These are phyloP conservation scores for Boletus pseudo-olivaceus DNA, from an alignment of 768 basidiomycete species.

Conservation along the genomic window DNA sequence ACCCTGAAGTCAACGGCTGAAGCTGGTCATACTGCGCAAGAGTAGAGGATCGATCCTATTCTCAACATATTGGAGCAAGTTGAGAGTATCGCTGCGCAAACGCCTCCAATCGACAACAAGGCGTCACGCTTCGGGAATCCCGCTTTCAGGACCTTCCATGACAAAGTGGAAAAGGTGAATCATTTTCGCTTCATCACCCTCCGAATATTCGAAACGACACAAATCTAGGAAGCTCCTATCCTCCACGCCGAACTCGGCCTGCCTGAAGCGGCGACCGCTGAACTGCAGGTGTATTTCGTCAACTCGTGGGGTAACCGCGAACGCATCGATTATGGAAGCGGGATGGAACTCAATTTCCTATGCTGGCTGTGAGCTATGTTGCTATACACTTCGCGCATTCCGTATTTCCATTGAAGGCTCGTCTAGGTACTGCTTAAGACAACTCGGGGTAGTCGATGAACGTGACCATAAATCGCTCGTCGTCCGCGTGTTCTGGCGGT, in stretches of 20 bases:
- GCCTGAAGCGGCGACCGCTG: conserved; percentile 54
- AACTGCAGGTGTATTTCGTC: conserved; percentile 76
- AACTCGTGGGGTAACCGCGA: conserved; percentile 91
- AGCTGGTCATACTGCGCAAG: conserved; percentile 9
- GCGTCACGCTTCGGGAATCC: conserved; percentile 96
- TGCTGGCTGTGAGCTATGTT: conserved; percentile 81
- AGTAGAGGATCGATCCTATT: conserved; percentile 61
- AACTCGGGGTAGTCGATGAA: conserved; percentile 57
- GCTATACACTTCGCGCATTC: not conserved
- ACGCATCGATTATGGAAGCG: conserved; percentile 98
- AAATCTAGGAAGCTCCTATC: conserved; percentile 44
- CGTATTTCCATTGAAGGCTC: not conserved
- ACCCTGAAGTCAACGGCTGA: not conserved
- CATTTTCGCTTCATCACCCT: not conserved
- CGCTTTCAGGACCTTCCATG: conserved; percentile 90
- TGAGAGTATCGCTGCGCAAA: conserved; percentile 59
- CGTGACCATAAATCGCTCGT: conserved; percentile 76
- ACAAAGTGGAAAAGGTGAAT: conserved; percentile 67
- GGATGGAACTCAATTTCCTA: conserved; percentile 97
- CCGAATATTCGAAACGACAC: not conserved
- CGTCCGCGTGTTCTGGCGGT: conserved; percentile 87
- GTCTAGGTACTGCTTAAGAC: conserved; percentile 74
- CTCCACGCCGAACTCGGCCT: conserved; percentile 65
- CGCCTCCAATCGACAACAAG: conserved; percentile 85
- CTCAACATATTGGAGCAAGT: conserved; percentile 64